Evolutionary conservation across 345 rosid species (phyloP).

Genomic region (Orychophragmus violaceus): DNA sequence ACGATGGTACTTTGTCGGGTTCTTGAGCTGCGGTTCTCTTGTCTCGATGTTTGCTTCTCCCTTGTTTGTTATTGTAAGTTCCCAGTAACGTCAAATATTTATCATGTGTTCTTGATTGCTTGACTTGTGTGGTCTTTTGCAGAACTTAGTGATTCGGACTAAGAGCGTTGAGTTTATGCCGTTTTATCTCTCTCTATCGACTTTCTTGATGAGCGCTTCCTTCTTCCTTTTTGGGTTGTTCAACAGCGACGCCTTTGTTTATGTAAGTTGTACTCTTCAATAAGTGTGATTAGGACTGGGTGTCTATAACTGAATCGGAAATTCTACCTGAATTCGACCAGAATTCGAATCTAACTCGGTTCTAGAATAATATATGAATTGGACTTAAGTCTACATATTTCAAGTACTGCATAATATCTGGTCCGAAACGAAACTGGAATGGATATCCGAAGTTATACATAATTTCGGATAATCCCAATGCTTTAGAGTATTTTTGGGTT

Average conservation of each 20-base stretch:
- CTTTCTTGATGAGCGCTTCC: slow-evolving; percentile 78
- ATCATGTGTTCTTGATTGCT: slow-evolving; percentile 12
- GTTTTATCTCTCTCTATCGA: slow-evolving; percentile 74
- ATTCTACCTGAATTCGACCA: no score
- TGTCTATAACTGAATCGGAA: no score
- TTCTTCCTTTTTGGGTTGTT: slow-evolving; percentile 65
- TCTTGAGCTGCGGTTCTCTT: slow-evolving; percentile 61
- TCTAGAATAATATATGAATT: no score
- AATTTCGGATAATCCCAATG: no score
- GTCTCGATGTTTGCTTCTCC: slow-evolving; percentile 93
- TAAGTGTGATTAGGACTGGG: background rate
- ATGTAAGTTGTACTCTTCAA: slow-evolving; percentile 40
- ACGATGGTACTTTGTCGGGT: slow-evolving; percentile 54
- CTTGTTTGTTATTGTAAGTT: slow-evolving; percentile 75
- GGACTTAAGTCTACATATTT: no score
- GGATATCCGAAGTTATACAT: no score
- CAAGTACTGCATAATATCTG: no score
- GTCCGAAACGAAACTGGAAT: no score
- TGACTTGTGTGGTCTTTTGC: background rate
- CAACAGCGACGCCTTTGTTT: slow-evolving; percentile 56
- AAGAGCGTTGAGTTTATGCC: slow-evolving; percentile 94
- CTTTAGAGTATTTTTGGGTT: no score
- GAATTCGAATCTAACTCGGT: no score
- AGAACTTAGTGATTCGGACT: slow-evolving; percentile 78
- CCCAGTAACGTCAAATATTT: background rate